Evolutionary conservation across 192 early-diverging fungal species (phyloP), one percentile per base, ranked within the genome.

Genomic region (Dimargaris xerosporica): DNA sequence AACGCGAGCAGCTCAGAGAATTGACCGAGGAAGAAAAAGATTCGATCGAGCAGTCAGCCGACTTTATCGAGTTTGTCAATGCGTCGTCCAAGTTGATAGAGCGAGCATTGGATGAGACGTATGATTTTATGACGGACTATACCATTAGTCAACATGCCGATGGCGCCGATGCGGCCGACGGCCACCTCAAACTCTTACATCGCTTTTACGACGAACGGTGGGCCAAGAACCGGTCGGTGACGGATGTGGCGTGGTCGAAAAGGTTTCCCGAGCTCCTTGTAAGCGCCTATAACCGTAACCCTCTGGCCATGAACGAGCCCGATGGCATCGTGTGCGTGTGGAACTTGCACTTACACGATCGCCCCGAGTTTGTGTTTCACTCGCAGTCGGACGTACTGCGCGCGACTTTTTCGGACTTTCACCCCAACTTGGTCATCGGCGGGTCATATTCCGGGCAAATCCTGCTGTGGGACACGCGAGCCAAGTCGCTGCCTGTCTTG

Each of bases 381-480:
- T 84, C 91, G 2, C 93, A 91, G 77, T 93, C 91, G 5, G 92
- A 90, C 62, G 87, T 99, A 19, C 85, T 90, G 52, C 80, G 85
- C 12, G 91, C 93, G 12, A 75, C 73, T 23, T 98, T 97, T 64
- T 91, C 92, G 19, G 83, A 88, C 25, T 96, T 96, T 66, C 91
- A 97, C 67, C 92, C 91, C 31, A 90, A 89, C 65, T 69, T 91
- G 50, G 71, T 99, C 44, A 83, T 99, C 39, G 97, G 94, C 63
- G 92, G 95, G 21, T 93, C 95, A 5, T 98, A 94, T 69, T 94
- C 94, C 34, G 97, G 97, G 28, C 97, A 99, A 75, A 90, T 99
- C 65, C 78, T 94, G 17, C 73, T 97, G 21, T 99, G 97, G 97
- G 97, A 99, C 73, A 97, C 80, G 47, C 82, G 97, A 28, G 79